These are phyloP conservation scores for Flaveria bidentis DNA, from an alignment of 129 eudicot genomes.

Conservation along the genomic window DNA sequence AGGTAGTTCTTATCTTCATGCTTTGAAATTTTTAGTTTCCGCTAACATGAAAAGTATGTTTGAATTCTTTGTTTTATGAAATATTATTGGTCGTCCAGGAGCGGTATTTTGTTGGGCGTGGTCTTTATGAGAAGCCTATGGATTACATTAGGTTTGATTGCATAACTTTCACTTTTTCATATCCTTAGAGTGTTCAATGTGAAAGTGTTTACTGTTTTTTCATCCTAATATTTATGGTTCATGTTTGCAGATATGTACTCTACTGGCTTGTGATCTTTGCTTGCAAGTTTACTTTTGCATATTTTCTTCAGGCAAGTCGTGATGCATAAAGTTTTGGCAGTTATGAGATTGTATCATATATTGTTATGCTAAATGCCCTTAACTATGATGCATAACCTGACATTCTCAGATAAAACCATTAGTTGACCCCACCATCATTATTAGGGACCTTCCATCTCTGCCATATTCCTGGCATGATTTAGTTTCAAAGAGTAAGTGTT, in stretches of 20 bases:
- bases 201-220: background rate
- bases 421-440: constrained; percentile 73
- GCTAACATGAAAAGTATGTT: constrained; percentile 8
- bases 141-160: constrained; percentile 81
- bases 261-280: constrained; percentile 91
- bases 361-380: background rate
- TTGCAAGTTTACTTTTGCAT: constrained; percentile 89
- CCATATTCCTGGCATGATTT: constrained; percentile 91
- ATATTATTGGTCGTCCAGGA: constrained; percentile 82
- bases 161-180: background rate
- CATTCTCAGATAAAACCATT: constrained; percentile 75
- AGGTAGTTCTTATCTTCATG: constrained; percentile 47
- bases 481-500: constrained; percentile 63
- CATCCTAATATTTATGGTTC: constrained; percentile 25
- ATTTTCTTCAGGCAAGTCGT: constrained; percentile 89
- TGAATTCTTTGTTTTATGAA: constrained; percentile 29
- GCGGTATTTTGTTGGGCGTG: constrained; percentile 97
- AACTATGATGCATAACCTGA: constrained; percentile 22
- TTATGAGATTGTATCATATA: constrained; percentile 3
- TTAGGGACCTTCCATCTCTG: constrained; percentile 52
- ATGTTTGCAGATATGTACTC: constrained; percentile 70
- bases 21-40: constrained; percentile 17
- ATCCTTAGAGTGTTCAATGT: constrained; percentile 10
- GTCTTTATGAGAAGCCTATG: constrained; percentile 80
- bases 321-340: constrained; percentile 10